Evolutionary conservation across 176 grass and related monocot genomes (phyloP), one percentile per base, ranked within the genome.

Genomic region (Juncus inflexus): DNA sequence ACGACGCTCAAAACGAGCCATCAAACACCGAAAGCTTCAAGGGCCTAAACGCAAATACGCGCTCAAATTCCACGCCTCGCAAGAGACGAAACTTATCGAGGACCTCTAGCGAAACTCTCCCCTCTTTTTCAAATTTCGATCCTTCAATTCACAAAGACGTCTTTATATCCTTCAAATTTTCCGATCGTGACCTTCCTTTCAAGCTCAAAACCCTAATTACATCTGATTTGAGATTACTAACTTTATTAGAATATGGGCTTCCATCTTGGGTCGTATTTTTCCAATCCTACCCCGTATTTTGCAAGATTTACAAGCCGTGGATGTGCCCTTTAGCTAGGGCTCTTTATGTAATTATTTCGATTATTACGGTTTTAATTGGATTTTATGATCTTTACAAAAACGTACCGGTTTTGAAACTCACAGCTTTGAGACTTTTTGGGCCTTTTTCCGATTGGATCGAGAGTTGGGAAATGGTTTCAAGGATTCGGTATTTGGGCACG

Each of bases 381-480:
- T 96, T 96, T 77, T 96, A 96, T 64, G 91, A 96, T 73, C 82
- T 96, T 2, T 96, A 96, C 78, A 96, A 96, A 77, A 87, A 96
- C 55, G 84, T 96, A 54, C 91, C 91, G 4, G 61, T 96, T 73
- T 76, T 96, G 15, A 90, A 90, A 73, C 77, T 73, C 2, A 74
- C 91, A 2, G 91, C 78, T 7, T 79, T 77, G 42, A 80, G 70
- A 67, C 75, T 96, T 69, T 87, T 79, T 15, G 91, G 91, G 1
- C 91, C 91, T 12, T 77, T 96, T 43, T 96, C 84, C 50, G 73
- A 69, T 9, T 90, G 91, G 91, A 90, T 90, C 70, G 84, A 96
- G 86, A 75, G 47, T 66, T 96, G 86, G 91, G 91, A 96, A 58
- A 96, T 96, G 87, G 61, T 87, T 40, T 80, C 87, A 3, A 57